These are phyloP conservation scores for Aspergillus egyptiacus DNA, from an alignment of 495 filamentous ascomycete genomes.

Conservation along the genomic window DNA sequence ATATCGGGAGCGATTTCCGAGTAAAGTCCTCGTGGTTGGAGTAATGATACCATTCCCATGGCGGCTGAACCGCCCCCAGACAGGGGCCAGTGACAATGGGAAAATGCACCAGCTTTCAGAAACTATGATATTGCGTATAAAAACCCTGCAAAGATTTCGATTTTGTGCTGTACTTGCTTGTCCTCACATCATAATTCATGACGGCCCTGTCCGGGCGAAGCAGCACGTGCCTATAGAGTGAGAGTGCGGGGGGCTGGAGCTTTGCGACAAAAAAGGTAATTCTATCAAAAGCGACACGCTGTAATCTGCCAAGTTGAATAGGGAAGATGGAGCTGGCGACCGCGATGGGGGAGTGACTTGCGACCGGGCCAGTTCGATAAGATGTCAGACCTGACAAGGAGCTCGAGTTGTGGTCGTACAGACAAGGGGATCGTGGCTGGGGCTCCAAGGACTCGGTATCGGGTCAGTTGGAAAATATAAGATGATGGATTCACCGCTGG, in stretches of 20 bases:
- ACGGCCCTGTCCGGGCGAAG: not conserved
- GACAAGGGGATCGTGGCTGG: conserved; percentile 4
- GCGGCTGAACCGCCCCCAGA: conserved; percentile 28
- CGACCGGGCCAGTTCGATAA: not conserved
- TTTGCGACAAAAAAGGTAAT: not conserved
- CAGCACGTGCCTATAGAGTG: conserved; percentile 8
- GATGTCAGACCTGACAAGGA: not conserved
- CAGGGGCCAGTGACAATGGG: conserved; percentile 20
- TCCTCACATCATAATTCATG: conserved; percentile 11
- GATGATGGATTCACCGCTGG: not conserved
- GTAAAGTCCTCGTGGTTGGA: conserved; percentile 21
- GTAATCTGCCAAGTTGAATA: not conserved
- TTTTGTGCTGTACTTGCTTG: not conserved
- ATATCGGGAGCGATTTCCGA: conserved; percentile 49
- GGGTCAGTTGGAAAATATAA: not conserved
- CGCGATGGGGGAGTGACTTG: not conserved
- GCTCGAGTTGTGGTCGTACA: conserved; percentile 4
- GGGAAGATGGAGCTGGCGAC: not conserved
- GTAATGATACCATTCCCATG: conserved; percentile 19
- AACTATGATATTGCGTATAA: not conserved
- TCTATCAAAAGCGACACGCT: too few relatives aligned
- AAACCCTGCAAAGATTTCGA: not conserved
- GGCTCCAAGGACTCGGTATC: not conserved
- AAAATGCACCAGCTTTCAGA: not conserved
- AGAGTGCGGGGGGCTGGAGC: conserved; percentile 4